Base-by-base conservation (phyloP, 768 basidiomycete genomes). In the Holtermannia corniformis region DNA sequence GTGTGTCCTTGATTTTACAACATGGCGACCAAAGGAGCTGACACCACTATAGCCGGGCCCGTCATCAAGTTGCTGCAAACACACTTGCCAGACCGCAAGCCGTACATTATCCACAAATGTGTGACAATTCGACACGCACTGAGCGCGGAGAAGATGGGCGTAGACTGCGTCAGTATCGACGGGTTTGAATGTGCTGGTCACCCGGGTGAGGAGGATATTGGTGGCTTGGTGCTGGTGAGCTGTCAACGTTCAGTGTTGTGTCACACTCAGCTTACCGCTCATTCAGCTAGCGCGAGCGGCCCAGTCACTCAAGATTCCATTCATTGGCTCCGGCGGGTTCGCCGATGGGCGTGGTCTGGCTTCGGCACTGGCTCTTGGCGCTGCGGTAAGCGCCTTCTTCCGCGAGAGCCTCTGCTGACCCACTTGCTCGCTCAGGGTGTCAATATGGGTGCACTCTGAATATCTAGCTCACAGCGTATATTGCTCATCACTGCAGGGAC, bases 181-280 rank as follows among this genome's bases (percentile, higher is more conserved):
- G 88, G 90, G 0, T 86, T 92, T 56, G 89, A 92, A 77, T 92
- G 88, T 86, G 91, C 89, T 25, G 91, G 91, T 22, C 88, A 91
- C 71, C 89, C 89, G 16, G 92, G 92, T 56, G 92, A 95, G 66
- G 87, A 93, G 41, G 92, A 95, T 65, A 85, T 95, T 21, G 86
- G 87, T 2, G 86, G 85, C 3, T 64, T 93, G 21, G 85, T 95
- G 2, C 73, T 95, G 74, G 88, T 88, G 59, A 44, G 69, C 32
- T 37, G 10, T 52, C 40, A 4, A 4, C 28, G 21, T 67, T 55
- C 23, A 14, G 21, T 26, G 28, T 28, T 45, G 44, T 16, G n/a
- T 46, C 51, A 24, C 50, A 45, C 19, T 13, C 21, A 20, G 26
- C 25, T 25, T 19, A 25, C 5, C 43, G 14, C 48, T 26, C 3